These are phyloP conservation scores for Pisolithus orientalis DNA, from an alignment of 768 basidiomycete genomes.

Conservation along the genomic window DNA sequence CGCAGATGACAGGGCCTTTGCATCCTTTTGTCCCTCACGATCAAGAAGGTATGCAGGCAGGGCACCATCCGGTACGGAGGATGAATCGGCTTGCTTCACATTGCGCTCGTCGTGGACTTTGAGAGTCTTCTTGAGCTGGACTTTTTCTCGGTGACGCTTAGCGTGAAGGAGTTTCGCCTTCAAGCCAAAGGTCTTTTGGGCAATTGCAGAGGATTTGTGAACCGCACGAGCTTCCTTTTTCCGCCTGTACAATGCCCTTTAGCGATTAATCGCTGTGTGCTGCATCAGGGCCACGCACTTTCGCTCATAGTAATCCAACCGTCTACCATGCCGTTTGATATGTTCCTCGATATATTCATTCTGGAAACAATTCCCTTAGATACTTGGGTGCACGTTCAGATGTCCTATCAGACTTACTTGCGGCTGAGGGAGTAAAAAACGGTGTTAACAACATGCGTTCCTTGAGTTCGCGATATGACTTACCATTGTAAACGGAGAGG, in stretches of 20 bases:
- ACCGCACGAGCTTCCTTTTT: conserved; percentile 76
- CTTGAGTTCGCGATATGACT: conserved; percentile 4
- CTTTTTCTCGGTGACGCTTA: conserved; percentile 94
- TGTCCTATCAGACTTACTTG: conserved; percentile 40
- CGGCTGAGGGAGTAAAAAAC: conserved; percentile 37
- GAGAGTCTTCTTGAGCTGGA: conserved; percentile 98
- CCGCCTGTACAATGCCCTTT: conserved; percentile 42
- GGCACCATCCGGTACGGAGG: conserved; percentile 81
- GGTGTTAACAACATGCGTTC: conserved; percentile 8
- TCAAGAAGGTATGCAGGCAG: conserved; percentile 94
- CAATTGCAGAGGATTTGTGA: conserved; percentile 71
- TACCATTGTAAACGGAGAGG: conserved; percentile 18
- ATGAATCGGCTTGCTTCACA: conserved; percentile 87
- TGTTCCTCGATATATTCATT: conserved; percentile 99
- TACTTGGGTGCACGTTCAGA: neutral
- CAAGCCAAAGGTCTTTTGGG: conserved; percentile 92
- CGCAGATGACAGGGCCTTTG: conserved; percentile 90
- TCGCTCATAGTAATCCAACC: conserved; percentile 92
- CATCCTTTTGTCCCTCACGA: conserved; percentile 96
- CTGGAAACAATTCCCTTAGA: conserved; percentile 34
- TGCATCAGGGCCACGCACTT: conserved; percentile 50
- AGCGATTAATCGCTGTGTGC: neutral
- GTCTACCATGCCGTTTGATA: conserved; percentile 93
- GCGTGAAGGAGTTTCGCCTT: conserved; percentile 98
- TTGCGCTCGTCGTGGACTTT: conserved; percentile 99